phyloP scores from a whole-genome alignment of 1,139 yeast genomes.

The Wickerhamomyces sp. region DNA sequence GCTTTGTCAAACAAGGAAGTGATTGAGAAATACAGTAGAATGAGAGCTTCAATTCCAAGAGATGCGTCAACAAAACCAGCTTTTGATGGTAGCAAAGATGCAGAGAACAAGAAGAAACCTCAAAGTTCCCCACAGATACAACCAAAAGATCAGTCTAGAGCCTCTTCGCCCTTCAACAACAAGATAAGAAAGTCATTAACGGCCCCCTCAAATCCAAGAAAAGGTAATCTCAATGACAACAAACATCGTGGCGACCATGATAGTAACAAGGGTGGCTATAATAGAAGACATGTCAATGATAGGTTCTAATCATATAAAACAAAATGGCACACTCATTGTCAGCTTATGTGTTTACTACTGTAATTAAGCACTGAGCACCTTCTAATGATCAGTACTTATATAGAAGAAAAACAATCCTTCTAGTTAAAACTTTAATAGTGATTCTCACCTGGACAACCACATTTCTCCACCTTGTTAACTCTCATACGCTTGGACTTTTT shows the following conservation, averaged over 20 bases:
- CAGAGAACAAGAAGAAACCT: neutral
- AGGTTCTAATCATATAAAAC: neutral
- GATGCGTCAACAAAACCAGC: slow-evolving; percentile 30
- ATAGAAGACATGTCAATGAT: neutral
- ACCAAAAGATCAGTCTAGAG: neutral
- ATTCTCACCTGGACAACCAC: too few relatives aligned
- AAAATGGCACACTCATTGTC: neutral
- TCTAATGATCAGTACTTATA: too few relatives aligned
- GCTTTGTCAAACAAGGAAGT: slow-evolving; percentile 55
- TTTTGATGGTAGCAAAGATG: neutral
- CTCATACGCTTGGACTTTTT: too few relatives aligned
- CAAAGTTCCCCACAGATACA: neutral
- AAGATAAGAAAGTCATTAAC: too few relatives aligned
- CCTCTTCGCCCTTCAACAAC: neutral
- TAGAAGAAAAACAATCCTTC: too few relatives aligned
- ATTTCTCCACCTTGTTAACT: too few relatives aligned
- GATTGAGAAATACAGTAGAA: slow-evolving; percentile 59
- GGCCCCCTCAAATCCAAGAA: neutral
- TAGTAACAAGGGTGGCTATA: neutral
- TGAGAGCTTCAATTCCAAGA: slow-evolving; percentile 61
- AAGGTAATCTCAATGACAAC: neutral
- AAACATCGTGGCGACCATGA: neutral
- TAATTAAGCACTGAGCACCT: too few relatives aligned
- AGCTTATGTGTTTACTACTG: neutral
- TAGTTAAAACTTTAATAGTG: too few relatives aligned